Conservation (phyloP, 306 rosid genomes). For the Pyrus betulifolia region DNA sequence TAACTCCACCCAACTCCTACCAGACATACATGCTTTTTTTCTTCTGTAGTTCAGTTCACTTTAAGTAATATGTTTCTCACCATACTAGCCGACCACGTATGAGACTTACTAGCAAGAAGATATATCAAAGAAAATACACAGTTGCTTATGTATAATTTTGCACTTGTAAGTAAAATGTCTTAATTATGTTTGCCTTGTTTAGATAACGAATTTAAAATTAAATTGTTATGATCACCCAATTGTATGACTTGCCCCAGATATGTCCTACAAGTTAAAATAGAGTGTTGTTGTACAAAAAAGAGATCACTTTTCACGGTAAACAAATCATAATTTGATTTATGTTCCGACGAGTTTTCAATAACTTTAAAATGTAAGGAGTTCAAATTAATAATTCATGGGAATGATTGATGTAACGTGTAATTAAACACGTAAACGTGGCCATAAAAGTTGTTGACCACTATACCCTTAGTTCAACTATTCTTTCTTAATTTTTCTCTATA, state of each 20-base stretch:
- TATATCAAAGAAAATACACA: too few species aligned
- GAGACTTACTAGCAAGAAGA: background rate
- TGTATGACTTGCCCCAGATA: too few species aligned
- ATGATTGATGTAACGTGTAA: background rate
- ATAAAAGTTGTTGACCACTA: background rate
- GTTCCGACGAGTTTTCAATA: too few species aligned
- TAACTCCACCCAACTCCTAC: background rate
- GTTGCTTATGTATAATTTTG: background rate
- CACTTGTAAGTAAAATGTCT: too few species aligned
- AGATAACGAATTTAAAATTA: too few species aligned
- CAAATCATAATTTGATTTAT: background rate
- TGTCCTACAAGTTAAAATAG: too few species aligned
- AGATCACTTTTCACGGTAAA: background rate
- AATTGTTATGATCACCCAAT: too few species aligned
- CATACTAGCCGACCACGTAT: too few species aligned
- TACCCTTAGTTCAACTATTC: background rate
- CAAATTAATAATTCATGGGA: too few species aligned
- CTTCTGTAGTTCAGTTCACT: background rate
- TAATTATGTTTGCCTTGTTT: too few species aligned
- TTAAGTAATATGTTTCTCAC: background rate
- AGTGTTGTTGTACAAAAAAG: too few species aligned
- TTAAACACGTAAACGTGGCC: background rate
- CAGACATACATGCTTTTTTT: background rate
- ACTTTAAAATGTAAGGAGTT: too few species aligned
- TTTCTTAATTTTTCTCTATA: background rate